phyloP scores from a whole-genome alignment of 148 eudicot genomes.

The Drosera capensis region DNA sequence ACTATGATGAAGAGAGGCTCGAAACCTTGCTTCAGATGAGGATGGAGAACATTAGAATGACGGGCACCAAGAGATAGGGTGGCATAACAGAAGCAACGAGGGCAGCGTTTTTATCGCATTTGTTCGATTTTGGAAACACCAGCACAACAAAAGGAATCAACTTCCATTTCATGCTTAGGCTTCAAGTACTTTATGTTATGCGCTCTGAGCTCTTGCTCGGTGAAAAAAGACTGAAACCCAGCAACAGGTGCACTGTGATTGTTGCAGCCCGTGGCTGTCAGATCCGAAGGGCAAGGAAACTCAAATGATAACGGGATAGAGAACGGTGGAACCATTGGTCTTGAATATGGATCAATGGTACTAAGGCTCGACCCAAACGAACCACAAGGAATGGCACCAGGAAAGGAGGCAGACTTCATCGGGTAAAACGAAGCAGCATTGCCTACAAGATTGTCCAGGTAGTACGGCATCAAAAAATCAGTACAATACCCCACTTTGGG shows the following conservation, averaged over 20 bases:
- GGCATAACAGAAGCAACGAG: no score
- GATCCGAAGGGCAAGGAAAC: slow-evolving; percentile 12
- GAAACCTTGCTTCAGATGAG: no score
- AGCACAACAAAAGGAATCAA: slow-evolving; percentile 14
- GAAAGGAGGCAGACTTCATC: slow-evolving; percentile 23
- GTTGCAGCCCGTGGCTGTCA: slow-evolving; percentile 11
- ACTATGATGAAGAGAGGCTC: no score
- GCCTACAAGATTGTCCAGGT: slow-evolving; percentile 15
- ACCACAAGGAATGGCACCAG: slow-evolving; percentile 17
- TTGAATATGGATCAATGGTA: slow-evolving; percentile 8
- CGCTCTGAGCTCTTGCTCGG: slow-evolving; percentile 21
- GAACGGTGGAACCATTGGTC: slow-evolving; percentile 12
- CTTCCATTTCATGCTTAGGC: slow-evolving; percentile 43
- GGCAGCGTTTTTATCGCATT: no score
- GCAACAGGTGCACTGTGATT: slow-evolving; percentile 11
- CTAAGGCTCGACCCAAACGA: slow-evolving; percentile 10
- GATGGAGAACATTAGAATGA: no score
- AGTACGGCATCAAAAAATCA: slow-evolving; percentile 20
- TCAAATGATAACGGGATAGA: slow-evolving; percentile 20
- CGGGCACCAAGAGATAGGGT: no score
- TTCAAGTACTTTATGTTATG: slow-evolving; percentile 16
- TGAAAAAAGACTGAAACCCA: slow-evolving; percentile 19
- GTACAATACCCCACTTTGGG: slow-evolving; percentile 14
- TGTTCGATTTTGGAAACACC: slow-evolving; percentile 6
- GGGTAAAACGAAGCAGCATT: slow-evolving; percentile 29